These are phyloP conservation scores for Incumbomyces lentus DNA, from an alignment of 2,329 filamentous ascomycete species.

Conservation along the genomic window DNA sequence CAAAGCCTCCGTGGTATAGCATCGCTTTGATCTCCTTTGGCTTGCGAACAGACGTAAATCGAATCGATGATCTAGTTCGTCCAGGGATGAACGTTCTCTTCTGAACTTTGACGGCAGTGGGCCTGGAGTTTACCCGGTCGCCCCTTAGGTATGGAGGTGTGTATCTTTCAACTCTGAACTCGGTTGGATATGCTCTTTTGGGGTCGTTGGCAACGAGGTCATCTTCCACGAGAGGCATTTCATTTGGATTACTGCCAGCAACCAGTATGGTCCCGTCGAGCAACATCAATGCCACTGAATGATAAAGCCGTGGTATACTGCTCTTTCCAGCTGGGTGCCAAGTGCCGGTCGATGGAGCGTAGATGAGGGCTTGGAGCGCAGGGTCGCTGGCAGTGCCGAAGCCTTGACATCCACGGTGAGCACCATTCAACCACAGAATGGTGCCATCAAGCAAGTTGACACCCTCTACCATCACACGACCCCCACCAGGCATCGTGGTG, in stretches of 20 bases:
- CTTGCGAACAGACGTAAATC: slow-evolving; percentile 30
- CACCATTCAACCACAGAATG: slow-evolving; percentile 50
- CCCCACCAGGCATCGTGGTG: slow-evolving; percentile 46
- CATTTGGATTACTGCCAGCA: slow-evolving; percentile 50
- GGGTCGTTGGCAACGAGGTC: slow-evolving; percentile 34
- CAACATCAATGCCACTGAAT: slow-evolving; percentile 49
- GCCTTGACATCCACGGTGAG: slow-evolving; percentile 48
- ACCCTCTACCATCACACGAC: slow-evolving; percentile 51
- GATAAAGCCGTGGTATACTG: slow-evolving; percentile 45
- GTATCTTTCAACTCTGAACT: slow-evolving; percentile 53
- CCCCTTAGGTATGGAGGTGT: slow-evolving; percentile 51
- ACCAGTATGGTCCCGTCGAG: slow-evolving; percentile 51
- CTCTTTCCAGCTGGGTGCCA: slow-evolving; percentile 37
- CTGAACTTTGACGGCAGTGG: slow-evolving; percentile 39
- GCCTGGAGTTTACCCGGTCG: slow-evolving; percentile 38
- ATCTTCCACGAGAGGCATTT: slow-evolving; percentile 42
- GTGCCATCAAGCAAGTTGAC: slow-evolving; percentile 51
- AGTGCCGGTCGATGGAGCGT: slow-evolving; percentile 45
- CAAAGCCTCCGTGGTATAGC: slow-evolving; percentile 50
- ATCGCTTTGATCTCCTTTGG: slow-evolving; percentile 39
- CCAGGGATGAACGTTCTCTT: slow-evolving; percentile 35
- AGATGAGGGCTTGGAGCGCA: slow-evolving; percentile 47
- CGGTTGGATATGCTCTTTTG: slow-evolving; percentile 39
- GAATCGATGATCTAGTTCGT: slow-evolving; percentile 37
- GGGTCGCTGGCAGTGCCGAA: slow-evolving; percentile 48